phyloP scores from a whole-genome alignment of 2,329 filamentous ascomycete species.

The Thermomyces lanuginosus region DNA sequence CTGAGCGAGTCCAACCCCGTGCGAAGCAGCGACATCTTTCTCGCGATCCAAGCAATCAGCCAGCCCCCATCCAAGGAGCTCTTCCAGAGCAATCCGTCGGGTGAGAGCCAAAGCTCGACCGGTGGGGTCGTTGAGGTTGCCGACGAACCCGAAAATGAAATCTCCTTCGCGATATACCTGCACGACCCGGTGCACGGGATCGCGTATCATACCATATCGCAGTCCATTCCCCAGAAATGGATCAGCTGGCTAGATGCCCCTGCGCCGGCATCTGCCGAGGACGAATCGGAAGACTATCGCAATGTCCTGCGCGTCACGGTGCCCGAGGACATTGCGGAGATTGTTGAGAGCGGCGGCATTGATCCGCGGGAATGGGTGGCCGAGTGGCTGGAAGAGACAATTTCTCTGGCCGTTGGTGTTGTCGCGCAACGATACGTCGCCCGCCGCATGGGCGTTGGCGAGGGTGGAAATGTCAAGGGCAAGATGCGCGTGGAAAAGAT shows the following conservation, averaged over 20 bases:
- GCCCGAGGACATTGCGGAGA: constrained; percentile 74
- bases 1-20: constrained; percentile 77
- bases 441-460: constrained; percentile 85
- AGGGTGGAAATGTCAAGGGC: constrained; percentile 49
- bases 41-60: constrained; percentile 77
- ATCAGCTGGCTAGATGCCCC: constrained; percentile 77
- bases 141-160: constrained; percentile 36
- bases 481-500: constrained; percentile 36
- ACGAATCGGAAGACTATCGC: constrained; percentile 23
- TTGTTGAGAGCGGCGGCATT: constrained; percentile 56
- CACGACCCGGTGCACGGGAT: constrained; percentile 83
- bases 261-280: constrained; percentile 21
- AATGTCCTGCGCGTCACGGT: constrained; percentile 24
- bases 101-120: constrained; percentile 15
- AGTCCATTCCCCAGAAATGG: constrained; percentile 72
- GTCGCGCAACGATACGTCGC: constrained; percentile 93
- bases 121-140: constrained; percentile 21
- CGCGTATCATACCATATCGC: constrained; percentile 66
- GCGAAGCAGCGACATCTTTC: constrained; percentile 82
- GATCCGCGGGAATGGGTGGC: constrained; percentile 95
- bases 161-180: constrained; percentile 64
- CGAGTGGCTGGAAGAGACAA: constrained; percentile 85
- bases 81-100: constrained; percentile 44
- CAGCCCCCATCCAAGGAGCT: constrained; percentile 48
- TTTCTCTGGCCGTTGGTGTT: constrained; percentile 62